Base-by-base conservation (phyloP, 805 yeast genomes). In the Kodamaea jinghongensis region DNA sequence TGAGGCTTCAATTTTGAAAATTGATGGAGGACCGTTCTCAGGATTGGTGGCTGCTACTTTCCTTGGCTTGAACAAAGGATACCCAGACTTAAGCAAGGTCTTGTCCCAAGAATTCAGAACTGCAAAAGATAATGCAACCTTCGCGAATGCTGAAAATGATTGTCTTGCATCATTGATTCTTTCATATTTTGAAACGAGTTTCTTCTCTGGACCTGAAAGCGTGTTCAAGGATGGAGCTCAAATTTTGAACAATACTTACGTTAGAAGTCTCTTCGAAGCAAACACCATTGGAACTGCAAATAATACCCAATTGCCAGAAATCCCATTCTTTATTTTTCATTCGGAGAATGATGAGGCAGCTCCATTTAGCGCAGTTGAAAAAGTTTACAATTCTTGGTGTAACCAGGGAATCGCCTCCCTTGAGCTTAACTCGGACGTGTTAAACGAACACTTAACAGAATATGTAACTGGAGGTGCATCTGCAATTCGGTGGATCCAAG, bases 41-140 rank as follows among this genome's bases (percentile, higher is more conserved):
- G 70, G 67, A 3, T 49, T 66, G 13, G 49, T 52, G 22, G 57
- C 62, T 5, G 38, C 41, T 23, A 66, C 60, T 2, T 41, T 66
- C 12, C 44, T 48, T 23, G 71, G 71, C 3, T 47, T 66, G 25
- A 40, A 48, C 13, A 47, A 56, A 16, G 67, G 57, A 36, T 63
- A 65, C 39, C 64, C 70, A 4, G 51, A 45, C 11, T 36, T 54
- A 9, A 16, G 31, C 4, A 37, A 20, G 7, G 11, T 15, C 5
- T n/a, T 30, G 6, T 14, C 11, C 11, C n/a, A 14, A 9, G 20
- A 35, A 12, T 28, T 35, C 6, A 13, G 17, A 4, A 12, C 32
- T 14, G 17, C 20, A 10, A 16, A 28, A 16, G 5, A 11, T 8
- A 28, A 13, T 3, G 33, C 16, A 15, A 23, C 26, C 9, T 35